Evolutionary conservation across 148 eudicot genomes (phyloP), one percentile per base, ranked within the genome.

Genomic region (Pharnaceum exiguum): DNA sequence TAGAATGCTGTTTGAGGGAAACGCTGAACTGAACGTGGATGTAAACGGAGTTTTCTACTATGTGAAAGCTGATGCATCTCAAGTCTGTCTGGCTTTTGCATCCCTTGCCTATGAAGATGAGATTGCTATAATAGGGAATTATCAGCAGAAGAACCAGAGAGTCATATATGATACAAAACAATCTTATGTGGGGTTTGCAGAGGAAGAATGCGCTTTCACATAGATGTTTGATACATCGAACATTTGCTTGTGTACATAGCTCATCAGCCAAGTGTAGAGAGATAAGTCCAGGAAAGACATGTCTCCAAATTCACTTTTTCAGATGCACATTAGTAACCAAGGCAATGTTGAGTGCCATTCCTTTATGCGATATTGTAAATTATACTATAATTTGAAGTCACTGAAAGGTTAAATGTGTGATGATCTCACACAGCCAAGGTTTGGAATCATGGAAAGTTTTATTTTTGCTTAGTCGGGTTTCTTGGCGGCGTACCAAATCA

Each of bases 21-120:
- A 67, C 42, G 77, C 84, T 28, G 80, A 75, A 57, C 33, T 88
- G 30, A 59, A 45, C 38, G 84, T 88, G 55, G 86, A 82, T 62
- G 78, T 80, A 12, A 47, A 51, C 12, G 96, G 96, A 17, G 67
- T 78, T 29, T 72, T 90, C 21, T 90, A 86, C 53, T 79, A 83
- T 25, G 95, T 71, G 1, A 82, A 77, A 42, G 53, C 71, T 3
- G 95, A 90, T 59, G 86, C 79, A 3, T 79, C 97, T 50, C 95
- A 90, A 58, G 90, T 66, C 17, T 90, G 91, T 50, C 75, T 86
- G 40, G 97, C 97, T 9, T 68, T 90, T 17, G 83, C 97, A 8
- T 78, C 89, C 71, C 77, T 83, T 0, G 35, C 48, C 29, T 76
- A 83, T 43, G 97, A 83, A 42, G 86, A 75, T 36, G 91, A 80